Evolutionary conservation across 2,329 filamentous ascomycete species (phyloP), one percentile per base, ranked within the genome.

Genomic region (Nothophaeocryptopus gaeumannii): DNA sequence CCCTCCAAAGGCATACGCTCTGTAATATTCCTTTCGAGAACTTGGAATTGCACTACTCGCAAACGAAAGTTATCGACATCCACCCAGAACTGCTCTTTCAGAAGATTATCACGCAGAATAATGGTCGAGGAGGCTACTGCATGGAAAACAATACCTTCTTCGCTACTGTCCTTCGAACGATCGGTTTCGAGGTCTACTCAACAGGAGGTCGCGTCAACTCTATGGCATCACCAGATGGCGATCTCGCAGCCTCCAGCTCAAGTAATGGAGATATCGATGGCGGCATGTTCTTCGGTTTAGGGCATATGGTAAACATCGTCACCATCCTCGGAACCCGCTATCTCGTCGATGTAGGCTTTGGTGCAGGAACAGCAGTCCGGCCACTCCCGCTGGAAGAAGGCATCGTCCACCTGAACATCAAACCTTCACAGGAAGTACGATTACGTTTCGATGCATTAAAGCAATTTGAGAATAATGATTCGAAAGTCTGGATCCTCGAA

Each of bases 331-430:
- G 72, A 5, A 71, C 70, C 34, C 70, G 73, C 45, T 83, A 78
- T 65, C 69, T 79, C 61, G 68, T 82, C 8, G 85, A 88, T 61
- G 80, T 84, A 12, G 81, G 77, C 2, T 87, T 87, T 59, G 84
- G 84, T 39, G 79, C 78, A 12, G 79, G 83, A 56, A 78, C 80
- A 8, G 73, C 82, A 2, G 83, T 78, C 1, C 68, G 68, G 12
- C 83, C 84, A 3, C 65, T 87, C 38, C 75, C 74, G 1, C 68
- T 88, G 1, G 63, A 79, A 38, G 73, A 78, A 5, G 67, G 70
- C 5, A 71, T 76, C 54, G 33, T 46, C 1, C 53, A 53, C 34
- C 13, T 43, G 8, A 48, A 48, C 31, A 51, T 33, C n/a, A 52
- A 34, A 5, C 48, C 42, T 5, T 30, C 11, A 8, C 48, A 51